Evolutionary conservation across 108 stramenopile species (phyloP).

Genomic region (Pseudonitzschia pungens): DNA sequence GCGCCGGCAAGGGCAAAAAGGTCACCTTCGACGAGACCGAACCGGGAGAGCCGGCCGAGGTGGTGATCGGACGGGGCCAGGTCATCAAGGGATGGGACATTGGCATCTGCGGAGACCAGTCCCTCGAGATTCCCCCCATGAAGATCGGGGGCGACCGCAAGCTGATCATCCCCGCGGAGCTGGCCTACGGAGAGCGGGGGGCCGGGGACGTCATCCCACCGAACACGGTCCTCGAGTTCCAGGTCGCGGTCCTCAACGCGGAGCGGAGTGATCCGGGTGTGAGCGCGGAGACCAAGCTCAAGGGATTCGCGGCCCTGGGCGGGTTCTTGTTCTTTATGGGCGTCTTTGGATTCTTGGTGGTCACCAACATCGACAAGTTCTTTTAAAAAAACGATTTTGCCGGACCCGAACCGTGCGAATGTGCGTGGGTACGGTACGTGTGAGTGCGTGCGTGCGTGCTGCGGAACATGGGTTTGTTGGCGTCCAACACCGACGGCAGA

Average conservation of each 20-base stretch:
- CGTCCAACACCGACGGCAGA: no score
- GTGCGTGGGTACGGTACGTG: no score
- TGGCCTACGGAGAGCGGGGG: slow-evolving; percentile 33
- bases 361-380: background rate
- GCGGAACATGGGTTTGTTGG: no score
- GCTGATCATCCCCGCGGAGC: slow-evolving; percentile 28
- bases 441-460: no score
- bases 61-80: slow-evolving; percentile 31
- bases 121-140: slow-evolving; percentile 28
- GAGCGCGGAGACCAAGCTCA: background rate
- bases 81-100: slow-evolving; percentile 38
- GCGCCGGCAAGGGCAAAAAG: background rate
- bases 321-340: slow-evolving; percentile 7
- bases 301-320: slow-evolving; percentile 12
- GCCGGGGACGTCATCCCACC: slow-evolving; percentile 27
- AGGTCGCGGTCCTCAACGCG: slow-evolving; percentile 17
- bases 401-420: no score
- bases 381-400: background rate
- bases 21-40: slow-evolving; percentile 18
- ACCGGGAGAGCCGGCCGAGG: slow-evolving; percentile 21
- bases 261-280: slow-evolving; percentile 5
- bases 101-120: slow-evolving; percentile 29
- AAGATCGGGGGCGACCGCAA: slow-evolving; percentile 35
- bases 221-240: slow-evolving; percentile 27
- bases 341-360: background rate